A percentile compares a stretch with the other conserved stretches of the same genome.
Evolutionary conservation across 768 basidiomycete genomes (phyloP).

Genomic region (Glaciozyma antarctica): DNA sequence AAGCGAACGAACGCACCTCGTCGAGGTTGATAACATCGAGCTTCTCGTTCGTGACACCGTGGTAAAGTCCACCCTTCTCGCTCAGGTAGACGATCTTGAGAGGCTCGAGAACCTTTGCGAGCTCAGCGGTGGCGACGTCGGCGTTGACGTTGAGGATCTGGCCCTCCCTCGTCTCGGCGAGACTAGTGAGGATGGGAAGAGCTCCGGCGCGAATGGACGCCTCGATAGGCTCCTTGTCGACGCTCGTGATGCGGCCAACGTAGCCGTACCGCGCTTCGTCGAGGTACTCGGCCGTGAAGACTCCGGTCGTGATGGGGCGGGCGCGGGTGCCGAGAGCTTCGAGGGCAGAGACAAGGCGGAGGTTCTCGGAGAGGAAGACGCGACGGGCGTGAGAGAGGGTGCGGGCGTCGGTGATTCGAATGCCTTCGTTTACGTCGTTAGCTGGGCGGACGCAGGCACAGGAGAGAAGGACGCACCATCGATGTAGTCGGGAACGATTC

Average conservation of each 20-base stretch:
- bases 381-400: constrained; percentile 89
- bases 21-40: constrained; percentile 93
- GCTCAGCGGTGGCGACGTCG: constrained; percentile 94
- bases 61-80: constrained; percentile 96
- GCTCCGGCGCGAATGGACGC: constrained; percentile 93
- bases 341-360: constrained; percentile 83
- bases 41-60: constrained; percentile 94
- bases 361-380: constrained; percentile 94
- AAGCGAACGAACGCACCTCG: constrained; percentile 51
- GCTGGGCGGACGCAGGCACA: background rate
- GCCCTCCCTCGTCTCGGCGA: constrained; percentile 91
- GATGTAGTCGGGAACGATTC: constrained; percentile 90
- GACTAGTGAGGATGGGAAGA: constrained; percentile 84
- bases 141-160: constrained; percentile 99
- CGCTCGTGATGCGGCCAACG: constrained; percentile 86
- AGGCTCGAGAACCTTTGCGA: constrained; percentile 94
- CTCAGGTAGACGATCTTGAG: constrained; percentile 98
- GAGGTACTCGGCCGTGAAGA: constrained; percentile 94
- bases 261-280: constrained; percentile 89
- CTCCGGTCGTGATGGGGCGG: constrained; percentile 92
- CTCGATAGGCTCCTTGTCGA: constrained; percentile 94
- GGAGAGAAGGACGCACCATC: constrained; percentile 43
- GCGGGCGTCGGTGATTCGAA: constrained; percentile 91
- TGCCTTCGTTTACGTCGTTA: constrained; percentile 47
- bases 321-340: constrained; percentile 93